Evolutionary conservation across 2,329 filamentous ascomycete genomes (phyloP).

Genomic region (Akanthomyces muscarius): DNA sequence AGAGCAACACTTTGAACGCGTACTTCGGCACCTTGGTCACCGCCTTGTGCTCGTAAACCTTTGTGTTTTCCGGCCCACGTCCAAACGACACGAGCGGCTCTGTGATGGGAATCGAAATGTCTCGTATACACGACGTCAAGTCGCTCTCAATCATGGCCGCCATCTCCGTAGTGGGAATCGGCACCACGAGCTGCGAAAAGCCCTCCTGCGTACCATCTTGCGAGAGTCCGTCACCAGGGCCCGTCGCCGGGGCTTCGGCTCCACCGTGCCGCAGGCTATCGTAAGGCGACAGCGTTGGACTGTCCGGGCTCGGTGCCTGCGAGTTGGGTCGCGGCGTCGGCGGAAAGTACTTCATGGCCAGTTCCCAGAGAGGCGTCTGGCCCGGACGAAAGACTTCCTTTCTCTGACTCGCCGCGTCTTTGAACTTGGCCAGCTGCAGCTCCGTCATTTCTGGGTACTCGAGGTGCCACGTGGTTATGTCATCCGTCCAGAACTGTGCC

Average conservation of each 20-base stretch:
- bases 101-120: conserved; percentile 61
- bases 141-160: conserved; percentile 65
- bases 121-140: conserved; percentile 59
- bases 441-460: conserved; percentile 62
- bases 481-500: conserved; percentile 54
- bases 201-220: conserved; percentile 20
- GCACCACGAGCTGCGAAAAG: conserved; percentile 21
- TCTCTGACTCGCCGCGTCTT: conserved; percentile 45
- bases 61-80: conserved; percentile 63
- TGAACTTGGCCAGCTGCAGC: conserved; percentile 53
- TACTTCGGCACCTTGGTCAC: conserved; percentile 77
- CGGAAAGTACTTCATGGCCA: conserved; percentile 58
- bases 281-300: conserved; percentile 12
- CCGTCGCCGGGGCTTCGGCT: conserved; percentile 3
- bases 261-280: conserved; percentile 22
- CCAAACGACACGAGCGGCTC: conserved; percentile 74
- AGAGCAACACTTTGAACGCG: conserved; percentile 74
- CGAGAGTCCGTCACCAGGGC: not conserved
- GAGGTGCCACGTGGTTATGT: conserved; percentile 55
- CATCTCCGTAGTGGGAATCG: conserved; percentile 11
- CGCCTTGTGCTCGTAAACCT: conserved; percentile 55
- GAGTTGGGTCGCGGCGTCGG: conserved; percentile 32
- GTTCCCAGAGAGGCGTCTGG: conserved; percentile 48
- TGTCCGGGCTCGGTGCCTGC: conserved; percentile 16
- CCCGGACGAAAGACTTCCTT: conserved; percentile 52